A percentile compares a stretch with the other conserved stretches of the same genome.
Conservation (phyloP, 768 basidiomycete species). For the Symmetrospora coprosmae region DNA sequence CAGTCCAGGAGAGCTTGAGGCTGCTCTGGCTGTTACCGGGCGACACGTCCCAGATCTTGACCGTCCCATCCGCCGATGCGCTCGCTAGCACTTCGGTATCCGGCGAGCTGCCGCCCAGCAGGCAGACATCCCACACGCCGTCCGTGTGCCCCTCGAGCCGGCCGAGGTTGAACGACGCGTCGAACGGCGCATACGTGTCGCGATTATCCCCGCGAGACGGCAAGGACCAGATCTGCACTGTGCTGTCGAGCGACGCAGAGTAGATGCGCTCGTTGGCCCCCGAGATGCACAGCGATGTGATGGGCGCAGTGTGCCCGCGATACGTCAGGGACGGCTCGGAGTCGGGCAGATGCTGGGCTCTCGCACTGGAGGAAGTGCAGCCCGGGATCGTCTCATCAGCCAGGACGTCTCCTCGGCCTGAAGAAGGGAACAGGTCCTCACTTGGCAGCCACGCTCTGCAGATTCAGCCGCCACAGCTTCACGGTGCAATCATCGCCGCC, state of each 20-base stretch:
- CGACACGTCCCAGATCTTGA: constrained; percentile 61
- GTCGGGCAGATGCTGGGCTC: constrained; percentile 57
- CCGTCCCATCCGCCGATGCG: constrained; percentile 75
- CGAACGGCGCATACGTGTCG: constrained; percentile 83
- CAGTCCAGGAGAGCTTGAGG: constrained; percentile 56
- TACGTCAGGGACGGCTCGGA: constrained; percentile 84
- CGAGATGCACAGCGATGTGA: constrained; percentile 71
- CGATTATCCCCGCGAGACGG: constrained; percentile 59
- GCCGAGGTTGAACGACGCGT: constrained; percentile 59
- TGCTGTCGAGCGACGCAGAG: constrained; percentile 83
- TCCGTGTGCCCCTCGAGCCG: constrained; percentile 85
- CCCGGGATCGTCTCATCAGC: not conserved
- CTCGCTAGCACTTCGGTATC: constrained; percentile 68
- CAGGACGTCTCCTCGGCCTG: no score
- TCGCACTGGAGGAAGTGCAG: not conserved
- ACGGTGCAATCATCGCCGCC: constrained; percentile 91
- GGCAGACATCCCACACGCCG: constrained; percentile 86
- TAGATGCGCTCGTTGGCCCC: constrained; percentile 59
- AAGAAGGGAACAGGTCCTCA: constrained; percentile 35
- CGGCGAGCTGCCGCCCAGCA: constrained; percentile 40
- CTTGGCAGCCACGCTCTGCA: constrained; percentile 41
- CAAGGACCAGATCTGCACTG: constrained; percentile 78
- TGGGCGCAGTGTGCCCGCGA: constrained; percentile 79
- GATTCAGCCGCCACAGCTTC: constrained; percentile 84
- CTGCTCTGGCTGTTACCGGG: constrained; percentile 37